Base-by-base conservation (phyloP, 768 basidiomycete genomes). In the Mycena sanguinolenta region DNA sequence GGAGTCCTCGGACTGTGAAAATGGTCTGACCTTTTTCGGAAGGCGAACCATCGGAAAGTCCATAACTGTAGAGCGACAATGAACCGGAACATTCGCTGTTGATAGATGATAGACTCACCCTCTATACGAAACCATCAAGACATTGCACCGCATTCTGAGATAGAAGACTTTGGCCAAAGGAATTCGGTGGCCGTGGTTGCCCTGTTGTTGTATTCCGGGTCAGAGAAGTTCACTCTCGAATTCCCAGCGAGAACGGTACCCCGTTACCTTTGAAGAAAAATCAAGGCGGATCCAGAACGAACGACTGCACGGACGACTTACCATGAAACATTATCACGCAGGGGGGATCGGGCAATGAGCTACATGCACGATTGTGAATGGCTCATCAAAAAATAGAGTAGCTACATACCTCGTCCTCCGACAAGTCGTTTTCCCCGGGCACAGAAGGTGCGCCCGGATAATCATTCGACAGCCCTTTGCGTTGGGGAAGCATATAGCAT, bases 251-350 rank as follows among this genome's bases (percentile, higher is more conserved):
- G n/a, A n/a, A n/a, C n/a, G n/a, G n/a, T n/a, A n/a, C n/a, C n/a
- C n/a, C n/a, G n/a, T n/a, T n/a, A n/a, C n/a, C n/a, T n/a, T n/a
- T n/a, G n/a, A n/a, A n/a, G n/a, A n/a, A n/a, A n/a, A n/a, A n/a
- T n/a, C n/a, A n/a, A n/a, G n/a, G n/a, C n/a, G n/a, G n/a, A n/a
- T n/a, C n/a, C n/a, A n/a, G n/a, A n/a, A n/a, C n/a, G n/a, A n/a
- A n/a, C n/a, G n/a, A n/a, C n/a, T n/a, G n/a, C n/a, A n/a, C n/a
- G n/a, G n/a, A n/a, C n/a, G n/a, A n/a, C n/a, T n/a, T n/a, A n/a
- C 97, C 97, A 74, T 98, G 97, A 65, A 98, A 95, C 90, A 98
- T 94, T 58, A 99, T 79, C 2, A 99, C 85, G 0, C 96, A 98
- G 2, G 97, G 97, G 19, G 96, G 85, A 52, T 78, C 82, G 5